Conservation (phyloP, 2,329 filamentous ascomycete genomes). For the Onygena corvina region DNA sequence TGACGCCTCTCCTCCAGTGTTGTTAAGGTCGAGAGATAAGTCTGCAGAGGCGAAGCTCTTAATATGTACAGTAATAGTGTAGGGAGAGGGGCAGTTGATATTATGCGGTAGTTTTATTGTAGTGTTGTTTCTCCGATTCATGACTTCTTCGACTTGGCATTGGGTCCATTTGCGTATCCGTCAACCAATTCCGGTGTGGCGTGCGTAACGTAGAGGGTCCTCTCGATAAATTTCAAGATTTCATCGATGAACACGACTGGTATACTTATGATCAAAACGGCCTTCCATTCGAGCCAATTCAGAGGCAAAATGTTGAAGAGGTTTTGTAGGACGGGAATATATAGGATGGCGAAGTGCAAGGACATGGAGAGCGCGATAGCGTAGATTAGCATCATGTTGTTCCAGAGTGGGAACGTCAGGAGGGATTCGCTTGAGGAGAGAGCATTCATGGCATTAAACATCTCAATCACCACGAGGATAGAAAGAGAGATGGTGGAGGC, state of each 20-base stretch:
- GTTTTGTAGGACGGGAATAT: conserved; percentile 74
- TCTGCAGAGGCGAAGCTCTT: not conserved
- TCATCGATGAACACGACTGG: conserved; percentile 90
- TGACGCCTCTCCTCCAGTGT: not conserved
- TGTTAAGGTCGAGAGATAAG: not conserved
- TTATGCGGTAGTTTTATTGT: not conserved
- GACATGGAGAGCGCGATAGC: conserved; percentile 88
- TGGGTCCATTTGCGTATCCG: conserved; percentile 22
- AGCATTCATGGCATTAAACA: conserved; percentile 98
- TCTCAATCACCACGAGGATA: conserved; percentile 90
- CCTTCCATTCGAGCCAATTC: conserved; percentile 79
- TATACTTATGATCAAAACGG: conserved; percentile 73
- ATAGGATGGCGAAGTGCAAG: conserved; percentile 86
- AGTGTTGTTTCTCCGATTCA: conserved; percentile 11
- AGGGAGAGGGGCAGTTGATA: not conserved
- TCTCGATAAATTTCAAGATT: conserved; percentile 65
- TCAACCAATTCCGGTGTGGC: conserved; percentile 10
- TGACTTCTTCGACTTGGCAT: conserved; percentile 28
- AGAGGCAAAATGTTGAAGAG: conserved; percentile 87
- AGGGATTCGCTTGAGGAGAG: conserved; percentile 91
- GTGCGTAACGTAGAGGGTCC: conserved; percentile 44
- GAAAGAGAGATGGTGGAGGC: conserved; percentile 89
- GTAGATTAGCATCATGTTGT: conserved; percentile 96
- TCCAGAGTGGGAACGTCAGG: conserved; percentile 86
- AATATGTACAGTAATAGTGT: not conserved